Percentiles rank a stretch among this genome's conserved stretches.
phyloP scores from a whole-genome alignment of 2,329 filamentous ascomycete genomes.

The Penicillium sp. region DNA sequence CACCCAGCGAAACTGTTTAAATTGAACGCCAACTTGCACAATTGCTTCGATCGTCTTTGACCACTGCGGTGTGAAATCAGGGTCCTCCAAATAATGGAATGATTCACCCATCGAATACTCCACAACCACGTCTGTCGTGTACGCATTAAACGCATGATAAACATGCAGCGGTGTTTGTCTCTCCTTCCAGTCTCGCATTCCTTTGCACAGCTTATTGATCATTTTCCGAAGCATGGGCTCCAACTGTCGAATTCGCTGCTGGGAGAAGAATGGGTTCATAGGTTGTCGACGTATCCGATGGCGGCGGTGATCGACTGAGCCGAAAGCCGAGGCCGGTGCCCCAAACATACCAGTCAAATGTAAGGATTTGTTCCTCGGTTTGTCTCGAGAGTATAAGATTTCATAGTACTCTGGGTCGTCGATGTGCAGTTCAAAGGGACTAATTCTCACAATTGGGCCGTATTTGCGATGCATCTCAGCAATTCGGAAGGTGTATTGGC shows the following conservation, averaged over 20 bases:
- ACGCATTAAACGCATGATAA: conserved; percentile 32
- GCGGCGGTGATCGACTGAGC: conserved; percentile 23
- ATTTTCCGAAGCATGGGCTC: conserved; percentile 20
- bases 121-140: conserved; percentile 42
- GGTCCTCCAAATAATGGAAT: conserved; percentile 27
- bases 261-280: conserved; percentile 33
- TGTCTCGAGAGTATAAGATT: conserved; percentile 19
- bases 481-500: conserved; percentile 19
- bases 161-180: conserved; percentile 15
- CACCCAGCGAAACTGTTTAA: conserved; percentile 20
- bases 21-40: conserved; percentile 15
- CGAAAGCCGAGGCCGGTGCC: conserved; percentile 26
- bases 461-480: conserved; percentile 20
- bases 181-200: conserved; percentile 16
- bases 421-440: conserved; percentile 26
- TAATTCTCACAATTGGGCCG: conserved; percentile 19
- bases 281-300: conserved; percentile 28
- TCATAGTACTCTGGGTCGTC: conserved; percentile 23
- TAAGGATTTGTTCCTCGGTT: conserved; percentile 25
- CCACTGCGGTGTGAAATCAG: conserved; percentile 27
- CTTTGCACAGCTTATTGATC: conserved; percentile 20
- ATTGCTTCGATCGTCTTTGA: conserved; percentile 22
- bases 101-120: conserved; percentile 33
- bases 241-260: conserved; percentile 20
- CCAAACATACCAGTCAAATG: conserved; percentile 25